These are phyloP conservation scores for Rosa chinensis DNA, from an alignment of 306 rosid genomes.

Conservation along the genomic window DNA sequence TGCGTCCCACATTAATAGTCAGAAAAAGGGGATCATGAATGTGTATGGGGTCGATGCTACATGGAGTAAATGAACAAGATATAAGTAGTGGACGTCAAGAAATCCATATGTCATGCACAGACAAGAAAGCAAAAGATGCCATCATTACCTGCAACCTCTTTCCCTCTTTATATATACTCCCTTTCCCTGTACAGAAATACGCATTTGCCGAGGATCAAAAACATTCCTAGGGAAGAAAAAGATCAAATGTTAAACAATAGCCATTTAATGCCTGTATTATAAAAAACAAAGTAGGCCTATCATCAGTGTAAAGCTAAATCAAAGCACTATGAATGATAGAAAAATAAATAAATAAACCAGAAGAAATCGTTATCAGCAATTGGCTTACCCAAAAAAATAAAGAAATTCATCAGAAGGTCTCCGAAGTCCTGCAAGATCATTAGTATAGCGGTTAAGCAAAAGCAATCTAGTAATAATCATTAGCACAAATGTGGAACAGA, in stretches of 20 bases:
- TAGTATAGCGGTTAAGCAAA: constrained; percentile 3
- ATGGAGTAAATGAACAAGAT: constrained; percentile 27
- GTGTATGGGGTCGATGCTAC: constrained; percentile 95
- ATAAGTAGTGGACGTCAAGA: constrained; percentile 13
- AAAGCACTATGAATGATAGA: constrained; percentile 7
- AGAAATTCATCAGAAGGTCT: constrained; percentile 88
- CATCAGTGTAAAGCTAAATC: constrained; percentile 13
- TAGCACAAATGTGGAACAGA: constrained; percentile 17
- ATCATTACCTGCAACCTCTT: constrained; percentile 88
- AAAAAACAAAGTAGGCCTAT: background rate
- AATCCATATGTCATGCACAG: constrained; percentile 8
- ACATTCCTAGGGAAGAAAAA: constrained; percentile 60
- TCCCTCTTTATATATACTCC: constrained; percentile 93
- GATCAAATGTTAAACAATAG: constrained; percentile 4
- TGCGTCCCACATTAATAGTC: constrained; percentile 87
- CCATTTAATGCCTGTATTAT: too few species aligned
- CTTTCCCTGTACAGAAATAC: constrained; percentile 93
- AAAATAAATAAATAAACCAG: constrained; percentile 1
- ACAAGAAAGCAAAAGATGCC: constrained; percentile 19
- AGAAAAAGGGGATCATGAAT: constrained; percentile 92
- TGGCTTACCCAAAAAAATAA: constrained; percentile 88
- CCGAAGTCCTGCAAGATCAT: constrained; percentile 74
- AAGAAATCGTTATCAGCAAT: constrained; percentile 2
- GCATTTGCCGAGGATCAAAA: constrained; percentile 96
- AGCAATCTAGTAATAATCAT: constrained; percentile 21